Percentiles rank a stretch among this genome's conserved stretches.
Evolutionary conservation across 768 basidiomycete species (phyloP).

Genomic region (Daedaleopsis nitida): DNA sequence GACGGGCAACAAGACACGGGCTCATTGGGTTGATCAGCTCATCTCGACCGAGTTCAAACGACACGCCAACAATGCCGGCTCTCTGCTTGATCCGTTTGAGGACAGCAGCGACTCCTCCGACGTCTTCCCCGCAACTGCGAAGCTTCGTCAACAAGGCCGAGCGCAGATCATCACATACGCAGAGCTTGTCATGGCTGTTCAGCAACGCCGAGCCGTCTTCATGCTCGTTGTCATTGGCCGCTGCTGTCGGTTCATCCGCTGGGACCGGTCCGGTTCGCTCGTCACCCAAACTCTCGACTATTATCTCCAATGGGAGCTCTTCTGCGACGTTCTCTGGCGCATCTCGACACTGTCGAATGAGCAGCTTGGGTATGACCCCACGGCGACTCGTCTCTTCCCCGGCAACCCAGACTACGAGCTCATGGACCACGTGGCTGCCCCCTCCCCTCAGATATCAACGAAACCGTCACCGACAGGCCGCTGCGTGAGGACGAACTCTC

Average conservation of each 20-base stretch:
- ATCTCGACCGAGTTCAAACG: conserved; percentile 12
- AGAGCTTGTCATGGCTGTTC: background rate
- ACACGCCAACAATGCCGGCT: background rate
- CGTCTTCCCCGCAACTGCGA: background rate
- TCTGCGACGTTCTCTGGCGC: conserved; percentile 12
- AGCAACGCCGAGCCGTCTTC: conserved; percentile 9
- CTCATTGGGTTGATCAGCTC: conserved; percentile 11
- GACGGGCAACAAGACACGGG: background rate
- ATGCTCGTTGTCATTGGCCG: conserved; percentile 12
- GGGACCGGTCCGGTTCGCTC: conserved; percentile 14
- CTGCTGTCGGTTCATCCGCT: conserved; percentile 2
- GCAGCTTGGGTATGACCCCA: conserved; percentile 8
- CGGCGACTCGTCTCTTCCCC: background rate
- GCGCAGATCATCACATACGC: conserved; percentile 6
- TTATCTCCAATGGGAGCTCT: background rate
- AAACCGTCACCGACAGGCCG: too few relatives aligned
- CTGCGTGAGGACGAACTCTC: too few relatives aligned
- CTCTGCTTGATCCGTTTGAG: background rate
- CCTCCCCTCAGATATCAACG: background rate
- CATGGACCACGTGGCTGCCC: background rate
- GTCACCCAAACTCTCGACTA: conserved; percentile 11
- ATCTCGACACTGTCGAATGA: background rate
- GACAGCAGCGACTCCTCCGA: background rate
- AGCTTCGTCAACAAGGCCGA: background rate
- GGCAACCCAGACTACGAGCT: background rate